Conservation (phyloP, 2,329 filamentous ascomycete species). For the Clarireedia hainanense region DNA sequence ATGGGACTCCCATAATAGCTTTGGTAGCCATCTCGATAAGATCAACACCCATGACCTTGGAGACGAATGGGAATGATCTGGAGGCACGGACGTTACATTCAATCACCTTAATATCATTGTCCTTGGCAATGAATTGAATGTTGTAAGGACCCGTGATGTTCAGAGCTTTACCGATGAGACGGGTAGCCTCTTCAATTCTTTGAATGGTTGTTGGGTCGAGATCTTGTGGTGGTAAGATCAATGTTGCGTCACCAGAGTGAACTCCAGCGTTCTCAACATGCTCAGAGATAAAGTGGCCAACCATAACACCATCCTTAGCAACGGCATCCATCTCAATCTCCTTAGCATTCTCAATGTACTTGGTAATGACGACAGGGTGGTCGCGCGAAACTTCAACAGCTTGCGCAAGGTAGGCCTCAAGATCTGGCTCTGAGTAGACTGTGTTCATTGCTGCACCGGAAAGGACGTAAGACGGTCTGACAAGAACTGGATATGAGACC, state of each 20-base stretch:
- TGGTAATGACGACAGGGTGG: conserved; percentile 95
- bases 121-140: conserved; percentile 96
- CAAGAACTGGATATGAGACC: conserved; percentile 89
- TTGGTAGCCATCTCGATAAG: conserved; percentile 92
- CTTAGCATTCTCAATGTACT: conserved; percentile 94
- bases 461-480: conserved; percentile 90
- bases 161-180: conserved; percentile 96
- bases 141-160: conserved; percentile 98
- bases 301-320: conserved; percentile 73
- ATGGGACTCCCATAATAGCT: conserved; percentile 71
- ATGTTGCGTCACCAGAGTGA: conserved; percentile 93
- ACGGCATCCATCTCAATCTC: conserved; percentile 97
- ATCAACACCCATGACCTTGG: conserved; percentile 92
- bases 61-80: conserved; percentile 95
- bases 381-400: conserved; percentile 91
- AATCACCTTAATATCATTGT: conserved; percentile 81
- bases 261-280: conserved; percentile 97
- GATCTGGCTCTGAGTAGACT: conserved; percentile 77
- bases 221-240: conserved; percentile 79
- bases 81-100: conserved; percentile 97
- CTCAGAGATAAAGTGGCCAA: conserved; percentile 88
- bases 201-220: conserved; percentile 71
- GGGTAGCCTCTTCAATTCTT: conserved; percentile 87
- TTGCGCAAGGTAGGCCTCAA: conserved; percentile 90
- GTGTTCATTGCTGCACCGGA: conserved; percentile 98